Evolutionary conservation across 495 filamentous ascomycete genomes (phyloP).

Genomic region (Tuber microsphaerosporum): DNA sequence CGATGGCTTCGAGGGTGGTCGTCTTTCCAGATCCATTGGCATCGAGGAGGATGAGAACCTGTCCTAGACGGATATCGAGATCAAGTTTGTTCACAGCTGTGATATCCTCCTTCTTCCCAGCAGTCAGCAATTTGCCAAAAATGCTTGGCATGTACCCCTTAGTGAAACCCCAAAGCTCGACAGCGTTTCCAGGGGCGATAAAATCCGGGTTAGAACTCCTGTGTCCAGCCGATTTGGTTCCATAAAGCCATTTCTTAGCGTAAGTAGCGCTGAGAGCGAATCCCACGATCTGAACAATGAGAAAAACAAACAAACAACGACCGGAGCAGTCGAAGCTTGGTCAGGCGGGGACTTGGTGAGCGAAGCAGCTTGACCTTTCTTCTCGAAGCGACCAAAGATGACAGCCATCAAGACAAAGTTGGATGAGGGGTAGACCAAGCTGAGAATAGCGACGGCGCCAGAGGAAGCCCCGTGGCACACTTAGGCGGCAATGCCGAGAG

Average conservation of each 20-base stretch:
- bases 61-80: conserved; percentile 59
- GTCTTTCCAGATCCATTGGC: too few species aligned
- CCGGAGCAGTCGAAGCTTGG: conserved; percentile 57
- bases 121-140: conserved; percentile 52
- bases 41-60: conserved; percentile 76
- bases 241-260: conserved; percentile 67
- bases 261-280: conserved; percentile 65
- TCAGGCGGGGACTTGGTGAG: conserved; percentile 53
- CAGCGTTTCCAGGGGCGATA: conserved; percentile 47
- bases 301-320: conserved; percentile 60
- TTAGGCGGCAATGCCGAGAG: conserved; percentile 64
- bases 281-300: conserved; percentile 63
- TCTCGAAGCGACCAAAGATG: conserved; percentile 61
- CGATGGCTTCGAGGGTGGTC: conserved; percentile 79
- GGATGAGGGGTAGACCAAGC: conserved; percentile 70
- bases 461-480: conserved; percentile 51
- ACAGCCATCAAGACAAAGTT: conserved; percentile 69
- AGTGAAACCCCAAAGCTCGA: conserved; percentile 60
- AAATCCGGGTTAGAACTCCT: conserved; percentile 44
- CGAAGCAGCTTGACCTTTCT: conserved; percentile 50
- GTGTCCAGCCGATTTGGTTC: conserved; percentile 59
- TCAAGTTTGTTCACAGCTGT: conserved; percentile 64
- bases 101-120: conserved; percentile 55
- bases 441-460: conserved; percentile 55
- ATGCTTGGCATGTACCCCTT: conserved; percentile 65